These are phyloP conservation scores for Saccharum spontaneum DNA, from an alignment of 176 grass and related monocot species.

Conservation along the genomic window DNA sequence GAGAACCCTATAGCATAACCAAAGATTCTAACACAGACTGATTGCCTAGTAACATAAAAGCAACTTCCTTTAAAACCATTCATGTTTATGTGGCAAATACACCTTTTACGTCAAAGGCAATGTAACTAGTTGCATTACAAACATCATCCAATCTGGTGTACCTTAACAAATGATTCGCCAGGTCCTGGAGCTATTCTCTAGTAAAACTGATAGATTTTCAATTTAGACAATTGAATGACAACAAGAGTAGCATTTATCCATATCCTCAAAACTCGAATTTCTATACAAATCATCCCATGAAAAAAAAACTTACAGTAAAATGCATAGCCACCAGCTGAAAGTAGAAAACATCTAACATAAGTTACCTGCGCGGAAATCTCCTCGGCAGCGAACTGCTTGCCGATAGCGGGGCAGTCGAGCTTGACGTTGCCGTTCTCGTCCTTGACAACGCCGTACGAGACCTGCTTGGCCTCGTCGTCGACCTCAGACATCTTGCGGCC, in stretches of 20 bases:
- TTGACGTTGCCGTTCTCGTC: slow-evolving; percentile 99
- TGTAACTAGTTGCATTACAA: background rate
- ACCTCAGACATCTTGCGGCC: slow-evolving; percentile 97
- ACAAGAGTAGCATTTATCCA: background rate
- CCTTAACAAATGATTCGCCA: background rate
- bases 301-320: background rate
- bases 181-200: background rate
- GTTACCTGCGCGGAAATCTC: slow-evolving; percentile 95
- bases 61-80: background rate
- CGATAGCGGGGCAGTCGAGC: slow-evolving; percentile 97
- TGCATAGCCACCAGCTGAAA: background rate
- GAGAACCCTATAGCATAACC: background rate
- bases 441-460: slow-evolving; percentile 72
- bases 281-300: background rate
- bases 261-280: background rate
- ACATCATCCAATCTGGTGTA: background rate
- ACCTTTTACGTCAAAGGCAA: background rate
- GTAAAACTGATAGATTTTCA: background rate
- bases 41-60: background rate
- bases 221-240: background rate
- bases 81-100: background rate
- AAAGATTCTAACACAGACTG: background rate
- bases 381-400: slow-evolving; percentile 93
- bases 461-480: slow-evolving; percentile 96
- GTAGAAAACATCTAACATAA: background rate